Evolutionary conservation across 2,329 filamentous ascomycete genomes (phyloP).

Genomic region (Thelonectria rubi): DNA sequence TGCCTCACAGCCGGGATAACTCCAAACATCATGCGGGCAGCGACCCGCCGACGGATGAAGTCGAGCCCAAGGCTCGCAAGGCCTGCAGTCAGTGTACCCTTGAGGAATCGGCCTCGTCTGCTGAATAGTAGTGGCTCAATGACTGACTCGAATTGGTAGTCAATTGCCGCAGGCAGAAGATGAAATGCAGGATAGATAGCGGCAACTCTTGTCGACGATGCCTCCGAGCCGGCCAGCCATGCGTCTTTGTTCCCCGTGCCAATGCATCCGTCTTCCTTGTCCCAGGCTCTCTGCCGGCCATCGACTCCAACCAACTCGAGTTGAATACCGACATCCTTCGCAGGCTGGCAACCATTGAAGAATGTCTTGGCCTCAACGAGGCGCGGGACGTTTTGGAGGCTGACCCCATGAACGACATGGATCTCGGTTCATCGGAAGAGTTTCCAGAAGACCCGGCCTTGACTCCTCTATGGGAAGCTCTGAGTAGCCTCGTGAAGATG

Average conservation of each 20-base stretch:
- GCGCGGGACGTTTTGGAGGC: neutral
- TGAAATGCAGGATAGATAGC: slow-evolving; percentile 21
- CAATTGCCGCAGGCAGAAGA: slow-evolving; percentile 21
- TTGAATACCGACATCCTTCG: slow-evolving; percentile 14
- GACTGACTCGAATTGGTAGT: slow-evolving; percentile 4
- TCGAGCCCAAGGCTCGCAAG: neutral
- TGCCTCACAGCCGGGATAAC: neutral
- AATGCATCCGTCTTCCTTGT: slow-evolving; percentile 9
- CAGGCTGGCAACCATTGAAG: slow-evolving; percentile 12
- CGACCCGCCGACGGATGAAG: neutral
- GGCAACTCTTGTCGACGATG: slow-evolving; percentile 16
- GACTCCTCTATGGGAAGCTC: slow-evolving; percentile 10
- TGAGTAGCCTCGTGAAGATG: slow-evolving; percentile 1
- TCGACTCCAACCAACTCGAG: slow-evolving; percentile 13
- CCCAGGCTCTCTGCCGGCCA: neutral
- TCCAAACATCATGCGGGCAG: neutral
- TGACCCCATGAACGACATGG: neutral
- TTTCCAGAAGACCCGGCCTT: neutral
- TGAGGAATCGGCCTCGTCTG: neutral
- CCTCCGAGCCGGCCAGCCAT: slow-evolving; percentile 9
- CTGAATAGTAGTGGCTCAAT: neutral
- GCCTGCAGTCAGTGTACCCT: neutral
- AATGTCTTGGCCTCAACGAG: slow-evolving; percentile 6
- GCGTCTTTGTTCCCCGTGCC: slow-evolving; percentile 14
- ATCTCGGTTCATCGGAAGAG: neutral